Evolutionary conservation across 1,284 basidiomycete species (phyloP), one percentile per base, ranked within the genome.

Genomic region (Tylopilus sp.): DNA sequence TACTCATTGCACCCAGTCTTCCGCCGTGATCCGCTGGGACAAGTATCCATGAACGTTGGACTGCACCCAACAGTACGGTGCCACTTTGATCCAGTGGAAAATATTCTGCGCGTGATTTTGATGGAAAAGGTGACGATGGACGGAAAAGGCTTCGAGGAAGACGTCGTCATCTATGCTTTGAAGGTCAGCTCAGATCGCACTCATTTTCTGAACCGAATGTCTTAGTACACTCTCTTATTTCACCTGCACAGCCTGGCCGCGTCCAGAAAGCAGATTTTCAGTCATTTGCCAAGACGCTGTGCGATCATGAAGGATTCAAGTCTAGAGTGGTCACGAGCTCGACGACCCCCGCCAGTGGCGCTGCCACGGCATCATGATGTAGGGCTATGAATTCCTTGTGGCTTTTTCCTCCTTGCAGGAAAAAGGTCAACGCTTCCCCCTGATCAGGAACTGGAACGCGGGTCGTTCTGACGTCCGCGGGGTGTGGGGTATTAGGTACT

Each of bases 31-130:
- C 81, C 81, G 1, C 64, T 85, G 28, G 78, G 79, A 71, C 78
- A 85, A 57, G 78, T 84, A 3, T 78, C 81, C 2, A 81, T 85
- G 79, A 84, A 84, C 59, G 70, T 81, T 30, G 74, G 75, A 16
- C 59, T 85, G 42, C 67, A 70, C 30, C 69, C 78, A 7, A 63
- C 74, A 6, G 71, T 84, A 31, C 74, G 78, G 25, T 82, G 79
- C 54, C 72, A 76, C 18, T 83, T 74, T 58, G 78, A 83, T 52
- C 64, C 70, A 25, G 71, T 75, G 37, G 81, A 84, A 52, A 72
- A 72, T 46, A 71, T 77, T 10, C 64, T 84, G 36, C 77, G 81
- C 19, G 60, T 85, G 4, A 70, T 78, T n/a, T 58, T 78, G 47
- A 79, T 77, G 57, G 81, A 84, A 59, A 60, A 68, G 15, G 52